Conservation (phyloP, 257 asterid species). For the Solanum paucissectum region DNA sequence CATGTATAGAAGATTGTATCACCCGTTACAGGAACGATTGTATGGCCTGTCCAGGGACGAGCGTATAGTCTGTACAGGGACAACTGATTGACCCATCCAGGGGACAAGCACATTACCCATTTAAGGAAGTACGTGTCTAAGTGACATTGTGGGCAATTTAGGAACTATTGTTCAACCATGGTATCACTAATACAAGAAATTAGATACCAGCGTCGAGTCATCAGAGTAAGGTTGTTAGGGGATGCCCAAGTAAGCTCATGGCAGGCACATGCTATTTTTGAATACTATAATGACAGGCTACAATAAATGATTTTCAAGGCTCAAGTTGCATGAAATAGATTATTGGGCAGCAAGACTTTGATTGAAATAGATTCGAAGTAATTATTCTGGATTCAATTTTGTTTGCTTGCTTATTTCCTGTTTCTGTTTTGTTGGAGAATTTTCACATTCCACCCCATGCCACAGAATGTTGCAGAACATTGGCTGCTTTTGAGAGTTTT, state of each 20-base stretch:
- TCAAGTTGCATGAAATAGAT: neutral
- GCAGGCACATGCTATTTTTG: neutral
- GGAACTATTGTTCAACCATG: neutral
- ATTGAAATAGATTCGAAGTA: neutral
- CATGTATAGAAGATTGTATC: neutral
- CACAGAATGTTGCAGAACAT: neutral
- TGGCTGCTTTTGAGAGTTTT: neutral
- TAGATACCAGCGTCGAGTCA: neutral
- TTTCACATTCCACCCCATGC: neutral
- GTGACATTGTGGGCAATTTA: neutral
- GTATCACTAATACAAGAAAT: neutral
- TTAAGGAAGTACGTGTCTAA: neutral
- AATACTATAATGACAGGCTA: neutral
- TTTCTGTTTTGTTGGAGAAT: neutral
- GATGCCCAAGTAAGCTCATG: neutral
- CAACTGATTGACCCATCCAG: neutral
- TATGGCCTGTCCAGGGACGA: neutral
- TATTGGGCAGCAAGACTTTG: neutral
- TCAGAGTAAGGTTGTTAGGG: neutral
- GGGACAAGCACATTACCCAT: neutral
- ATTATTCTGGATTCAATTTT: neutral
- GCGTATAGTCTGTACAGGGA: neutral
- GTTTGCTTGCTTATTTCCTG: neutral
- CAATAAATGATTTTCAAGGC: neutral
- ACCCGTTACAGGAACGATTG: neutral